phyloP scores from a whole-genome alignment of 345 rosid genomes.

The Gossypium sturtianum region DNA sequence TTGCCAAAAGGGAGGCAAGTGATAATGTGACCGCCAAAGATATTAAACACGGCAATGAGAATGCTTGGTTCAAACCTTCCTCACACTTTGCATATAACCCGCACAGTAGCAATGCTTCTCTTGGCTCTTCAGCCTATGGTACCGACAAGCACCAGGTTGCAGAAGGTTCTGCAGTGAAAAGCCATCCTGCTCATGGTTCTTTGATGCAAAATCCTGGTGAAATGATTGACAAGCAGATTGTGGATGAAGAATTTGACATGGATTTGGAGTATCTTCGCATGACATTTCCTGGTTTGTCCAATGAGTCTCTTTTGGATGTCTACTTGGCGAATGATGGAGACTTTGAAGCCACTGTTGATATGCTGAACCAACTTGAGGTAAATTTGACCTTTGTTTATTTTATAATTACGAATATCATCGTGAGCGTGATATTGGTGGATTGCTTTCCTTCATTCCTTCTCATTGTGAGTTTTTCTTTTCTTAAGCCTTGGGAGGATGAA shows the following conservation, averaged over 20 bases:
- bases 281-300: conserved; percentile 59
- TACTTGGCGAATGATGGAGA: conserved; percentile 68
- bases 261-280: conserved; percentile 65
- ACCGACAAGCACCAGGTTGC: conserved; percentile 11
- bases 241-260: conserved; percentile 63
- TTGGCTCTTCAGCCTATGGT: conserved; percentile 23
- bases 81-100: conserved; percentile 24
- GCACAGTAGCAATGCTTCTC: conserved; percentile 27
- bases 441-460: background rate
- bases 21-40: conserved; percentile 11
- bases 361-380: conserved; percentile 88
- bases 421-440: background rate
- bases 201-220: conserved; percentile 25
- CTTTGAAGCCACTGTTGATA: conserved; percentile 72
- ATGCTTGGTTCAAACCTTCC: conserved; percentile 25
- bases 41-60: conserved; percentile 19
- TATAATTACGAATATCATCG: background rate
- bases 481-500: conserved; percentile 10
- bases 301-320: conserved; percentile 69
- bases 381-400: background rate
- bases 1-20: conserved; percentile 49
- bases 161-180: conserved; percentile 26
- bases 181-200: conserved; percentile 31
- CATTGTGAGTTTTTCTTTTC: conserved; percentile 1
- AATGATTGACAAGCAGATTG: conserved; percentile 35